Conservation (phyloP, 2,329 filamentous ascomycete species). For the Diplocarpon mali region DNA sequence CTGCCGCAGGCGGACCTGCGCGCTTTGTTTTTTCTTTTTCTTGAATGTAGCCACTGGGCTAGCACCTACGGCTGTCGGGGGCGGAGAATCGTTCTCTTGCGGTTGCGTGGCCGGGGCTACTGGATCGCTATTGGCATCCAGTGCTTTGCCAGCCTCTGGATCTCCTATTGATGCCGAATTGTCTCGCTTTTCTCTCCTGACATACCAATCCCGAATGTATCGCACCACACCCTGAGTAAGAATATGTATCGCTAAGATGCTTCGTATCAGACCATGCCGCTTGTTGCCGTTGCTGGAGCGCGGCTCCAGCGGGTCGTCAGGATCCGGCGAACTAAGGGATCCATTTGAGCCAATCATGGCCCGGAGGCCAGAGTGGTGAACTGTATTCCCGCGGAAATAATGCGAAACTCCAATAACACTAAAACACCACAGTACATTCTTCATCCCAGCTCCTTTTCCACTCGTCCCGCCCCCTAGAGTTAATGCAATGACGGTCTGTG, state of each 20-base stretch:
- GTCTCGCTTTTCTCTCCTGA: constrained; percentile 47
- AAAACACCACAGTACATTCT: constrained; percentile 61
- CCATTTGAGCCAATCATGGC: constrained; percentile 22
- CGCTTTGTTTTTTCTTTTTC: constrained; percentile 83
- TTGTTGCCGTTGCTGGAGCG: constrained; percentile 38
- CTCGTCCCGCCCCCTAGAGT: constrained; percentile 75
- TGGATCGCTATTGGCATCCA: constrained; percentile 40
- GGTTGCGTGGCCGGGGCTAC: constrained; percentile 15
- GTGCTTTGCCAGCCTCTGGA: constrained; percentile 48
- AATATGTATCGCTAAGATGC: constrained; percentile 63
- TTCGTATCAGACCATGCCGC: constrained; percentile 55
- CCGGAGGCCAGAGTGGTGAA: constrained; percentile 22
- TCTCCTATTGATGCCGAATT: constrained; percentile 40
- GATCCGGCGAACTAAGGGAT: constrained; percentile 21
- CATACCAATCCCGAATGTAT: constrained; percentile 58
- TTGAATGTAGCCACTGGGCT: constrained; percentile 51
- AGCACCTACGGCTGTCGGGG: constrained; percentile 14
- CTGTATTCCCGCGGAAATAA: constrained; percentile 20
- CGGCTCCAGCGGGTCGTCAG: constrained; percentile 38
- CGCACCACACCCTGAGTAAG: constrained; percentile 62
- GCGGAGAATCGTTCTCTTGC: constrained; percentile 20
- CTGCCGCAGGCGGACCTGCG: constrained; percentile 80
- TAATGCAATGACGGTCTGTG: constrained; percentile 86
- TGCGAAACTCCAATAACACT: constrained; percentile 43
- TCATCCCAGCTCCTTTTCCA: constrained; percentile 55